Base-by-base conservation (phyloP, 2,329 filamentous ascomycete species). In the Fusarium avenaceum region DNA sequence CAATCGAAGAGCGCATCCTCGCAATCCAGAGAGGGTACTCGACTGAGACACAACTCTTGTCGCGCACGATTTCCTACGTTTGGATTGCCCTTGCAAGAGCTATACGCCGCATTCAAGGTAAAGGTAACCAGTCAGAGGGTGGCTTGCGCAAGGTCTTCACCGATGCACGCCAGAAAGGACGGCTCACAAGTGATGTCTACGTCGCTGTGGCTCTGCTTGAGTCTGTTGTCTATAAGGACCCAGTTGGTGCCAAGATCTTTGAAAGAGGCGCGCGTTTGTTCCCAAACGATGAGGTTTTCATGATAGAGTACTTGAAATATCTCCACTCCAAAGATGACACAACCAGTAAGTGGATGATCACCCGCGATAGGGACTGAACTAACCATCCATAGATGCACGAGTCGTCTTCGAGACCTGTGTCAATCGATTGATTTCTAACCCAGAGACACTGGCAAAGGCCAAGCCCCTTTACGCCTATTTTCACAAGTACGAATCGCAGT, bases 391-490 rank as follows among this genome's bases (percentile, higher is more conserved):
- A 94, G 94, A 99, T 85, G 96, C 96, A 33, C 89, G 96, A 69
- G 94, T 96, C 11, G 94, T 97, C 3, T 99, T 99, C 74, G 96
- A 98, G 78, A 97, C 94, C 17, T 94, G 94, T 17, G 92, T 97
- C 63, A 92, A 91, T 75, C 90, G 90, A 65, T 86, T 98, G 43
- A 87, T 91, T 9, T 86, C 91, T 24, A 96, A 94, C 70, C 88
- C 92, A 0, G 92, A 94, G 70, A 88, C 88, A 13, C 81, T 90
- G 1, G 80, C 85, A 55, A 96, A 94, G 75, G 89, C 94, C 10
- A 96, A 96, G 77, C 88, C 92, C 1, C 87, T 99, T 1, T 97
- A 97, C 74, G 85, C 89, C 4, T 98, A 95, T 80, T 95, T 99
- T 78, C 95, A 99, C 80, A 91, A 94, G 72, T 97, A 97, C 76